Base-by-base conservation (phyloP, 441 rosid species). In the Arabidopsis lyrata region DNA sequence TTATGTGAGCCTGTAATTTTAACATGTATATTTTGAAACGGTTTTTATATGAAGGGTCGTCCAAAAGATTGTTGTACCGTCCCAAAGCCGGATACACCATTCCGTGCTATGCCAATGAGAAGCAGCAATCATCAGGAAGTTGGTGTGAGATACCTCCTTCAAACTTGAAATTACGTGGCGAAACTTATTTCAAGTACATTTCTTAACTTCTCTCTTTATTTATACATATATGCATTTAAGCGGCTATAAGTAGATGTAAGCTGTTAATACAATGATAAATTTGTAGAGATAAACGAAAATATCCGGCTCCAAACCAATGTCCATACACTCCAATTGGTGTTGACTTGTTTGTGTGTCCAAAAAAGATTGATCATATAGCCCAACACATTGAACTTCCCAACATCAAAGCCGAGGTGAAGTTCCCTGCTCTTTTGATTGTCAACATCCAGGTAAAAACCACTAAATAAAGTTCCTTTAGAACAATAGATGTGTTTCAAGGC, bases 321-420 rank as follows among this genome's bases (percentile, higher is more conserved):
- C 90, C 97, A 0, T 94, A 86, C 53, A 74, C 80, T 58, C 93
- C 98, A 2, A 82, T 91, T 15, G 97, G 96, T 29, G 93, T 90
- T 31, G 97, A 91, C 66, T 68, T 94, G 69, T 94, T 91, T 75
- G 49, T 83, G 24, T 94, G 93, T 82, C 90, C 83, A 0, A 85
- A 79, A 70, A 94, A 94, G 87, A 81, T 91, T 77, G 86, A 87
- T 83, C 98, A 94, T 82, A 90, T 94, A 39, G 96, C 95, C 2
- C 93, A 88, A 72, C 87, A 86, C 75, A 82, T 94, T 8, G 97
- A 94, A 69, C 96, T 91, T 83, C 98, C 96, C 13, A 78, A 83
- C 66, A 50, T 88, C 39, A 87, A 85, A 77, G 68, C 83, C 5
- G 83, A 85, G 15, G 88, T 81, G 36, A 88, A 81, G 64, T 68